Conservation (phyloP, 305 asterid genomes). For the Rubia peregrina region DNA sequence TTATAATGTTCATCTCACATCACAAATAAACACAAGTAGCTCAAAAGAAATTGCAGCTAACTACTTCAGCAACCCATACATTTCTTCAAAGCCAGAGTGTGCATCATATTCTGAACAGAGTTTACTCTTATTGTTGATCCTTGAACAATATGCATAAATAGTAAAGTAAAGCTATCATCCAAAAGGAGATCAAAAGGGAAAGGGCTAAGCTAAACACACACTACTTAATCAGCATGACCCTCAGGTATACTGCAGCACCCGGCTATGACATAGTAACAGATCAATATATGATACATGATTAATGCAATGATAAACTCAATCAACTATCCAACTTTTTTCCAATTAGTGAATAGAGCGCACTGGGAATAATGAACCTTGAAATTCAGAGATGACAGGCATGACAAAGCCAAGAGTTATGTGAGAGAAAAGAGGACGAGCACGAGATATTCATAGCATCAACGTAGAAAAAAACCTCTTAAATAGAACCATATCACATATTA, state of each 20-base stretch:
- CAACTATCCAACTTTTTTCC: too few species aligned
- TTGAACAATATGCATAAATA: neutral
- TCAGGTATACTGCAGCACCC: neutral
- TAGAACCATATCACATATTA: neutral
- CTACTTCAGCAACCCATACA: neutral
- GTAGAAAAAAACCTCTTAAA: neutral
- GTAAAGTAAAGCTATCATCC: neutral
- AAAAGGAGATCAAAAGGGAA: neutral
- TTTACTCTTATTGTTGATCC: too few species aligned
- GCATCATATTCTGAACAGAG: neutral
- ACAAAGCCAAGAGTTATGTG: neutral
- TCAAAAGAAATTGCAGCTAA: neutral
- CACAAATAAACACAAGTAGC: neutral
- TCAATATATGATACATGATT: neutral
- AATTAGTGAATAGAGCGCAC: neutral
- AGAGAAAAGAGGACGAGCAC: neutral
- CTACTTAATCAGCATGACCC: neutral
- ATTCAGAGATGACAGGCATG: neutral
- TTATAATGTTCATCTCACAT: neutral
- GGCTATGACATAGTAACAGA: neutral
- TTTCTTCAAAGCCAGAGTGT: neutral
- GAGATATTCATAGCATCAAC: neutral
- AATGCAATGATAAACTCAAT: neutral
- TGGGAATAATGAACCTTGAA: neutral
- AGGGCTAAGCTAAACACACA: neutral